Evolutionary conservation across 768 basidiomycete genomes (phyloP), one percentile per base, ranked within the genome.

Genomic region (Hygrocybe coccinea): DNA sequence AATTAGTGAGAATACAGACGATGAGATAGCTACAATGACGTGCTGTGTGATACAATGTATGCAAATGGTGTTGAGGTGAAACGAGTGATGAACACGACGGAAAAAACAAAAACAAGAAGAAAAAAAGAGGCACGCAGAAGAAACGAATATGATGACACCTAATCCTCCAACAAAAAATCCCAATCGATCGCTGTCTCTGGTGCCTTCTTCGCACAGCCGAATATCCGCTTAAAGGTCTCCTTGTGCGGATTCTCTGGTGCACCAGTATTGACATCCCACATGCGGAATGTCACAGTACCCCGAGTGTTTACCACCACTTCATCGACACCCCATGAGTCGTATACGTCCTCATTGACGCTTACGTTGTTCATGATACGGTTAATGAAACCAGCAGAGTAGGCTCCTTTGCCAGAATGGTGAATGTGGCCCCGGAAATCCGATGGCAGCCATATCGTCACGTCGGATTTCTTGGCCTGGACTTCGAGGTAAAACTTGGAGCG

Each of bases 111-210:
- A 56, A 53, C 36, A 43, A 52, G 15, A 60, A 47, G 50, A 54
- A 48, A 52, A 51, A 53, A 50, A 54, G 56, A 51, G 43, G 56
- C 35, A 36, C 48, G 52, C 17, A 17, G 17, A 11, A 37, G 33
- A 43, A 41, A 39, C 29, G 48, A 47, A 61, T 41, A 34, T 25
- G 21, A 46, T 22, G 34, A 15, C 25, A 34, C 37, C 34, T 69
- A 87, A 64, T 86, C 85, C 56, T 88, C 86, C 47, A 90, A 76
- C 55, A 90, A 72, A 69, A 86, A 89, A 66, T 90, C 88, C 88
- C 88, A 90, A 69, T 89, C 79, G 56, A 87, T 84, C 43, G 73
- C 55, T 11, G 77, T 77, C 63, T 80, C 82, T 6, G 81, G 79
- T 43, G 74, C 71, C 66, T 78, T 85, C 62, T 76, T 80, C 10